Base-by-base conservation (phyloP, 1,284 basidiomycete genomes). In the Cystobasidium sp. region DNA sequence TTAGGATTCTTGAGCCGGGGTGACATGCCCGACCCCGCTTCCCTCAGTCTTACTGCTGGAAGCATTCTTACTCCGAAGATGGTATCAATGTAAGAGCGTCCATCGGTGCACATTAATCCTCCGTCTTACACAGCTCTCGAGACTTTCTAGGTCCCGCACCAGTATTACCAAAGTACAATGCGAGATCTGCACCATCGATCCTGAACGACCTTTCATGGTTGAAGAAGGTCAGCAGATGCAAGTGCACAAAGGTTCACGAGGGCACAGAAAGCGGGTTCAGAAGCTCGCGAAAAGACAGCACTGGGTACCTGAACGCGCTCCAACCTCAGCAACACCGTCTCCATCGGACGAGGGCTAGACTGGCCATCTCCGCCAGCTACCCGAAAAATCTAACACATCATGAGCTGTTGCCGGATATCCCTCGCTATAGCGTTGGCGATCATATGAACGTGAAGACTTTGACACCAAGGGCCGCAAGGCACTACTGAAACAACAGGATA, bases 151-250 rank as follows among this genome's bases (percentile, higher is more conserved):
- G 43, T 7, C 3, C 1, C 22, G 47, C 16, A 63, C 8, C 44
- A 18, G 61, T 14, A 9, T 8, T n/a, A 66, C 56, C n/a, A 64
- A 68, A 16, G 20, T 68, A 1, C n/a, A 6, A 20, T 74, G 72
- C 47, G 65, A 68, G 6, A 31, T 69, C 41, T 74, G 72, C 47
- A 68, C 72, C 14, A 51, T 43, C n/a, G 56, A 68, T 24, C 8
- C 49, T 8, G 55, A 22, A 31, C 65, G 67, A 20, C 72, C 72
- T 6, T 53, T 64, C 51, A n/a, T 74, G 9, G 39, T 74, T 0
- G 72, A 68, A 41, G 72, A 74, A 52, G 72, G 66, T 22, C 47
- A 56, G 22, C 65, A 62, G 49, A 68, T 68, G 72, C 9, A 8
- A 2, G 72, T 56, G 16, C 72, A 74, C 31, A 62, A 16, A 22